Base-by-base conservation (phyloP, 768 basidiomycete species). In the Sutorius australiensis region DNA sequence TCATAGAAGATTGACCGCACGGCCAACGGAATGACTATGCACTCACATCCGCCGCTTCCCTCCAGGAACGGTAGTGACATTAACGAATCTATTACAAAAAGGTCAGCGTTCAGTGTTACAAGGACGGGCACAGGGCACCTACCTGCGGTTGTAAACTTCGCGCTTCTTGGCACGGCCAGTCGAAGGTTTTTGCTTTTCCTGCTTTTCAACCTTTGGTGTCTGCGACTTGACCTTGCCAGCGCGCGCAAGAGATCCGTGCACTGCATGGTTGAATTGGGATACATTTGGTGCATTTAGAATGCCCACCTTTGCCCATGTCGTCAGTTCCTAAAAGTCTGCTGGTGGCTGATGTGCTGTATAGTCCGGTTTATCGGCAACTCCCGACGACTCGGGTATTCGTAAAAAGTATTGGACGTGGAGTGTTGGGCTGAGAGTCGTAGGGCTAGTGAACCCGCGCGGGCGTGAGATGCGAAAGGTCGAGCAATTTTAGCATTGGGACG, bases 181-280 rank as follows among this genome's bases (percentile, higher is more conserved):
- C 48, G 91, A 85, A 24, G 82, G 82, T 83, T 97, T 98, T 85
- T 94, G 90, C 86, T 97, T 98, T 80, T 98, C 95, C 79, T 95
- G 91, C 73, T 86, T 84, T 68, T 97, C 95, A 70, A 97, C 95
- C 77, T 98, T 98, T 66, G 95, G 95, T 64, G 88, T 91, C 77
- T 95, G 92, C 61, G 89, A 91, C 79, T 94, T 97, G 81, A 97
- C 95, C 83, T 98, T 97, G 75, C 95, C 95, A 67, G 94, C 93
- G 80, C 94, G 93, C 78, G 93, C 93, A 77, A 97, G 92, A 72
- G 93, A 97, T 73, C 94, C 93, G 87, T 97, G 93, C 78, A 95
- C 94, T 93, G 17, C n/a, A 10, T 19, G 8, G 27, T 24, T 19
- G 31, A 36, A 21, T 24, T 19, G 19, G 38, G 6, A 3, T 5